A percentile compares a stretch with the other conserved stretches of the same genome.
phyloP scores from a whole-genome alignment of 495 filamentous ascomycete species.

The Penicillium mononematosum region DNA sequence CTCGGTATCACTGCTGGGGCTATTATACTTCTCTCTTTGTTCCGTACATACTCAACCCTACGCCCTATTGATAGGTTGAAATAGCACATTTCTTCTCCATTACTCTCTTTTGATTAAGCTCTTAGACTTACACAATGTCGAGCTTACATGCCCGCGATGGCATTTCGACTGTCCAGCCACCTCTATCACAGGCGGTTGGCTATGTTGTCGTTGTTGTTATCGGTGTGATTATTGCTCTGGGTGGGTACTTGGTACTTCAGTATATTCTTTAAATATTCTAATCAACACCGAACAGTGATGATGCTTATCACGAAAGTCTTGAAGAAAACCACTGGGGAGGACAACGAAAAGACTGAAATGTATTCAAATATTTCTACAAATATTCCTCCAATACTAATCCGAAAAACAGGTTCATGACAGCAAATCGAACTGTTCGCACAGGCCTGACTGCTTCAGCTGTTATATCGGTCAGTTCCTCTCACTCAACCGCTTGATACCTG shows the following conservation, averaged over 20 bases:
- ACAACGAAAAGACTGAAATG: slow-evolving; percentile 46
- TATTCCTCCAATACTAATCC: not conserved
- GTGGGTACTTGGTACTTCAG: slow-evolving; percentile 14
- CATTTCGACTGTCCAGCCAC: slow-evolving; percentile 27
- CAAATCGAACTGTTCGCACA: slow-evolving; percentile 40
- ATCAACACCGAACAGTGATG: slow-evolving; percentile 27
- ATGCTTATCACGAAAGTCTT: slow-evolving; percentile 36
- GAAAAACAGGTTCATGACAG: slow-evolving; percentile 40
- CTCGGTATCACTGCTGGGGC: not conserved
- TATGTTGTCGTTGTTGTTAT: slow-evolving; percentile 39
- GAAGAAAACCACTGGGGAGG: slow-evolving; percentile 39
- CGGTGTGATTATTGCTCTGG: slow-evolving; percentile 33
- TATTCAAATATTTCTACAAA: slow-evolving; percentile 4
- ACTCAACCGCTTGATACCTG: not conserved
- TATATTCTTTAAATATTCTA: not conserved
- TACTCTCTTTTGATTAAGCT: not conserved
- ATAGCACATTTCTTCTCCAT: not conserved
- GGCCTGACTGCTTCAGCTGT: slow-evolving; percentile 41
- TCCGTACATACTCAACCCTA: not conserved
- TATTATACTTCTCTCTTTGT: not conserved
- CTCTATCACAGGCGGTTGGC: slow-evolving; percentile 38
- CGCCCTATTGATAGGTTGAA: not conserved
- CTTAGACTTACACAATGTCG: slow-evolving; percentile 12
- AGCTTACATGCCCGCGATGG: slow-evolving; percentile 21
- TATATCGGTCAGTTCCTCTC: slow-evolving; percentile 30